Evolutionary conservation across 2,329 filamentous ascomycete genomes (phyloP).

Genomic region (Arthrobotrys sinensis): DNA sequence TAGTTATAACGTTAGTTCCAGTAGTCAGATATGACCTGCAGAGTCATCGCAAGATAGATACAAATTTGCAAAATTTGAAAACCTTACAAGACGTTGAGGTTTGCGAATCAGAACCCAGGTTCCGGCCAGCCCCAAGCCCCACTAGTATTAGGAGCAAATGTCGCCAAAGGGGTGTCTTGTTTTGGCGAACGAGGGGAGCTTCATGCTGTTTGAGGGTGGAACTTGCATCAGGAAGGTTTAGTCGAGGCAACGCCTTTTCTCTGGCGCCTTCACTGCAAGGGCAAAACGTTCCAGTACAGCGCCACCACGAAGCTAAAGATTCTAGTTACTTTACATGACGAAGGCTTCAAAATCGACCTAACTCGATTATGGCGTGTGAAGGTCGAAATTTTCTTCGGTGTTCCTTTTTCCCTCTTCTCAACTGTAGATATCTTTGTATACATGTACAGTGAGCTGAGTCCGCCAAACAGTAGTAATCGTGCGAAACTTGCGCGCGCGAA

Average conservation of each 20-base stretch:
- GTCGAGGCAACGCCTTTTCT: neutral
- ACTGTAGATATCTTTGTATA: neutral
- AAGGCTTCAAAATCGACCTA: neutral
- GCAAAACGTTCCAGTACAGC: conserved; percentile 16
- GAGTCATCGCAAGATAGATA: no score
- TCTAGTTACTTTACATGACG: neutral
- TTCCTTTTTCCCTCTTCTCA: neutral
- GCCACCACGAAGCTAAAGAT: conserved; percentile 9
- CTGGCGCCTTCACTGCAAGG: conserved; percentile 2
- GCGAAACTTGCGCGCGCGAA: neutral
- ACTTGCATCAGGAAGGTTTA: conserved; percentile 21
- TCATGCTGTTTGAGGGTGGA: conserved; percentile 19
- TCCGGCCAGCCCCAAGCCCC: no score
- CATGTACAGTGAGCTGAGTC: neutral
- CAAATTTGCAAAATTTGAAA: no score
- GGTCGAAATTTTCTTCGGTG: neutral
- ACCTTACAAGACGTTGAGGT: no score
- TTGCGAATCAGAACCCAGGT: no score
- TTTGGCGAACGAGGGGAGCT: conserved; percentile 2
- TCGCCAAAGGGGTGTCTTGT: conserved; percentile 5
- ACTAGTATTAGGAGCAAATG: no score
- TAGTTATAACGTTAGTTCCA: no score
- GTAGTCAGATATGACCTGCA: no score
- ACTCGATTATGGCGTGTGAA: neutral
- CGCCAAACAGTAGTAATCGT: neutral